Evolutionary conservation across 2,329 filamentous ascomycete species (phyloP).

Genomic region (Exophiala phaeomuriformis): DNA sequence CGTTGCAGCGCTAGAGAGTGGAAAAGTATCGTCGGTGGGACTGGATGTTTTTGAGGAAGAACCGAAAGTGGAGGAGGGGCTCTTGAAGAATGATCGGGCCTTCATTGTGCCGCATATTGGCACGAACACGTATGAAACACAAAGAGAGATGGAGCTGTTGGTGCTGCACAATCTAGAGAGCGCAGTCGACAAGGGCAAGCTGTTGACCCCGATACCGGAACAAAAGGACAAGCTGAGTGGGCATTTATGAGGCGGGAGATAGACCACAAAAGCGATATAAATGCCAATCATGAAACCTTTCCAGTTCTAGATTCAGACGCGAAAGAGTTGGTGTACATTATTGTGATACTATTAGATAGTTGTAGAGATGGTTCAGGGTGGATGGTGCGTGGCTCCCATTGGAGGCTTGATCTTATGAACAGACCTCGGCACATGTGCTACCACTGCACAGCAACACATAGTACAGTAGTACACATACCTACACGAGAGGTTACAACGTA

Average conservation of each 20-base stretch:
- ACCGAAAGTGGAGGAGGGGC: constrained; percentile 42
- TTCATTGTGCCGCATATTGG: constrained; percentile 56
- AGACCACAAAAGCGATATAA: not conserved
- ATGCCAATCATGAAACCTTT: not conserved
- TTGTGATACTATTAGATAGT: too few relatives aligned
- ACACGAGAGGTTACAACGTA: not conserved
- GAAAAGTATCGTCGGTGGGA: constrained; percentile 41
- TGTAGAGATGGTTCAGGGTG: too few relatives aligned
- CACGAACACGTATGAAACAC: constrained; percentile 53
- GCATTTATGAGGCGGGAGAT: constrained; percentile 9
- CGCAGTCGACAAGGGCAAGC: constrained; percentile 49
- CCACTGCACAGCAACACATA: not conserved
- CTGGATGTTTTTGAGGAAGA: constrained; percentile 45
- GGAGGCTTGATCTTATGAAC: not conserved
- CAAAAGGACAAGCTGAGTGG: constrained; percentile 40
- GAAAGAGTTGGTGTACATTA: too few relatives aligned
- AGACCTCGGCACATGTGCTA: not conserved
- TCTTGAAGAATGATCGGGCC: constrained; percentile 38
- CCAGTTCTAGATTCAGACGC: too few relatives aligned
- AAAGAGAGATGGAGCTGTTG: constrained; percentile 55
- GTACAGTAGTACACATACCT: not conserved
- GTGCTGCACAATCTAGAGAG: constrained; percentile 52
- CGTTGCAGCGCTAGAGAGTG: constrained; percentile 39
- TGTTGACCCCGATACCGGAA: constrained; percentile 56
- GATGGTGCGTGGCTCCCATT: too few relatives aligned